Evolutionary conservation across 176 grass and related monocot species (phyloP).

Genomic region (Rhipidocladum racemiflorum): DNA sequence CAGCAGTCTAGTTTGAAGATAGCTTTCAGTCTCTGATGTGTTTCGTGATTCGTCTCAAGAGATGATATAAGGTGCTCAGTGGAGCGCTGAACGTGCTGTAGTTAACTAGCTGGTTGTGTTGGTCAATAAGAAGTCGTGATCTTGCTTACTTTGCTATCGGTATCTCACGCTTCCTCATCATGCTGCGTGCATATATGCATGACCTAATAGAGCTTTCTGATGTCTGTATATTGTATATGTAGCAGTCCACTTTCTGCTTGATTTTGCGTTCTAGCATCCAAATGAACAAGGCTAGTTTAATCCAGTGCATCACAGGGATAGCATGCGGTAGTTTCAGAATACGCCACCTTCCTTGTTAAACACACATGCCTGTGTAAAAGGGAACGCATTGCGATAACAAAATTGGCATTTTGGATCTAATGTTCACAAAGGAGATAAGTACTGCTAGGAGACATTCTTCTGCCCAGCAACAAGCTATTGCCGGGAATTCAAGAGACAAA

Average conservation of each 20-base stretch:
- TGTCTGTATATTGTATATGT: background rate
- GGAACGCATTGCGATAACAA: background rate
- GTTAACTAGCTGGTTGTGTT: slow-evolving; percentile 31
- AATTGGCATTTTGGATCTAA: background rate
- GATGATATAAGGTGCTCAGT: background rate
- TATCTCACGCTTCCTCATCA: background rate
- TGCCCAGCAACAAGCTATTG: slow-evolving; percentile 22
- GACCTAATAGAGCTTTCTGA: background rate
- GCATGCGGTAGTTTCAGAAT: background rate
- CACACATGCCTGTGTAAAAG: background rate
- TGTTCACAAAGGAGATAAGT: background rate
- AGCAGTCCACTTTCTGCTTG: background rate
- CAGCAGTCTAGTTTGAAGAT: slow-evolving; percentile 8
- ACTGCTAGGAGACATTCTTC: slow-evolving; percentile 44
- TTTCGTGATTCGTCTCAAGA: background rate
- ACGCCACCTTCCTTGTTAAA: background rate
- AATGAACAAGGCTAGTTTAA: background rate
- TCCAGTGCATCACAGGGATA: background rate
- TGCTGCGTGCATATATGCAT: background rate
- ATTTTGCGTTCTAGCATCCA: background rate
- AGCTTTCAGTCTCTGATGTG: background rate
- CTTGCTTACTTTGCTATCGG: background rate
- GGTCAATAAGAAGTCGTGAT: slow-evolving; percentile 33
- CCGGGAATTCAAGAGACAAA: slow-evolving; percentile 40
- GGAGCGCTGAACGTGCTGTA: slow-evolving; percentile 20